These are phyloP conservation scores for Phialophora macrospora DNA, from an alignment of 2,329 filamentous ascomycete species.

Conservation along the genomic window DNA sequence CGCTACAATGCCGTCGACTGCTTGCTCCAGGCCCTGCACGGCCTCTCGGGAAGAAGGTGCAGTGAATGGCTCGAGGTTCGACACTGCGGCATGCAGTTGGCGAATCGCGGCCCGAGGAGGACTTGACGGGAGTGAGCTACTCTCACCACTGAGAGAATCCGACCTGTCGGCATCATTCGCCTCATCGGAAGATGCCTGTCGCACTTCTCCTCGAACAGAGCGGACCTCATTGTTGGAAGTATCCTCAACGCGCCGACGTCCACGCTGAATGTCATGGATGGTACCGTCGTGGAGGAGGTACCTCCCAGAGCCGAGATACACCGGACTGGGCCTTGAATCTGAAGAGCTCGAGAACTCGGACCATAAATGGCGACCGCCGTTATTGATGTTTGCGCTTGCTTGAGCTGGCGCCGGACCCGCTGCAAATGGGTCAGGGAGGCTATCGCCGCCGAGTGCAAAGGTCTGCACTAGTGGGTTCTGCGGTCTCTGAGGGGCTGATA, in stretches of 20 bases:
- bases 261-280: background rate
- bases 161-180: background rate
- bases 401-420: background rate
- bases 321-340: background rate
- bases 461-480: background rate
- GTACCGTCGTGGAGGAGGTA: background rate
- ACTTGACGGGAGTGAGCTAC: background rate
- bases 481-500: background rate
- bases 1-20: background rate
- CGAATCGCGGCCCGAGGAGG: background rate
- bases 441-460: background rate
- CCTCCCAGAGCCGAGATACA: background rate
- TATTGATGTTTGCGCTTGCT: background rate
- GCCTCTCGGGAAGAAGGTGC: background rate
- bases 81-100: background rate
- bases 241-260: background rate
- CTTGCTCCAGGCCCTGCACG: background rate
- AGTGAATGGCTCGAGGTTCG: background rate
- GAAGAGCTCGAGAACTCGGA: slow-evolving; percentile 2
- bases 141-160: background rate
- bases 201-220: background rate
- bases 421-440: background rate
- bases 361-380: background rate
- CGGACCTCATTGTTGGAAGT: background rate
- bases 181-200: background rate